Evolutionary conservation across 2,329 filamentous ascomycete genomes (phyloP), one percentile per base, ranked within the genome.

Genomic region (Epicoccum sorghinum): DNA sequence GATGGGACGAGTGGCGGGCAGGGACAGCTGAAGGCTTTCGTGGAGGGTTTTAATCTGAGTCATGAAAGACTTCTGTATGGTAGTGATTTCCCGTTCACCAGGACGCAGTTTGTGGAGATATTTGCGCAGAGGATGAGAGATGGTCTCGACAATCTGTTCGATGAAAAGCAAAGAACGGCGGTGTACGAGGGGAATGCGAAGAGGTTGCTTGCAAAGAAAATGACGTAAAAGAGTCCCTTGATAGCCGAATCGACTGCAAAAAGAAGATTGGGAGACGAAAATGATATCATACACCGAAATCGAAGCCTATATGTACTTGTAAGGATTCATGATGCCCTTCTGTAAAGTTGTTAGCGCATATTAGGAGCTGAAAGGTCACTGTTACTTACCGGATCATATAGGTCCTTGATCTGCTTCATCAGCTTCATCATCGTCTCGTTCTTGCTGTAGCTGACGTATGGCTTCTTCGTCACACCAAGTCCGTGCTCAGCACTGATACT

Each of bases 241-340:
- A 18, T 18, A 3, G 18, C 18, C 18, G 18, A 18, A 18, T 18
- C 18, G 8, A 8, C 3, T 1, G 29, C n/a, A 6, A 3, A 38
- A 7, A 36, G 33, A 22, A 35, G 32, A 47, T 22, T 22, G 23
- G 32, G 37, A 23, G 18, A 18, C 12, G 39, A 13, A 14, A 10
- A 49, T 38, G 18, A 35, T 29, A 9, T 24, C 40, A 39, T 57
- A 39, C 47, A 48, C 43, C 44, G 30, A 39, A 8, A 47, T 7
- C 5, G 10, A 32, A 10, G 27, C 39, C 41, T 74, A 81, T 65
- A 98, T 89, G 75, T 97, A 98, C 79, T 98, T 98, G 82, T 98
- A 98, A 0, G 93, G 93, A 78, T 97, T 98, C 91, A 98, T 96
- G 77, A 98, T 98, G 42, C 92, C 93, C 65, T 96, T 96, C 91